phyloP scores from a whole-genome alignment of 2,329 filamentous ascomycete species.

The Cercospora citrullina region DNA sequence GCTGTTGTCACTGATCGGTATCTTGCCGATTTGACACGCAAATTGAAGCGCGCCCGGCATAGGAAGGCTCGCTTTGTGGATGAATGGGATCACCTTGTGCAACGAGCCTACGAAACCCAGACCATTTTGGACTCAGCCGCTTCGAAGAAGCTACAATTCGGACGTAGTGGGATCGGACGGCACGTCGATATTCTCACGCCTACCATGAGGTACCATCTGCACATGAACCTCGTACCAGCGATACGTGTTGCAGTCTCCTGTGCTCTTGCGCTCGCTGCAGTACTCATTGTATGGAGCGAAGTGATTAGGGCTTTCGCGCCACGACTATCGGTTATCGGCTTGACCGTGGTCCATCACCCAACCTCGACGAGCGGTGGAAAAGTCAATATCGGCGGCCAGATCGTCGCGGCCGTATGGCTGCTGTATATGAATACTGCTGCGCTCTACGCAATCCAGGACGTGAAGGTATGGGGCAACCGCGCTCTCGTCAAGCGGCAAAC shows the following conservation, averaged over 20 bases:
- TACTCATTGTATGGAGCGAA: conserved; percentile 90
- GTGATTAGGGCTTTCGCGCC: conserved; percentile 80
- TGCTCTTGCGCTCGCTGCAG: conserved; percentile 71
- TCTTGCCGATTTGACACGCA: conserved; percentile 82
- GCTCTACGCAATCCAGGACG: conserved; percentile 81
- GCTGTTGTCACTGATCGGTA: conserved; percentile 90
- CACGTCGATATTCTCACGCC: conserved; percentile 61
- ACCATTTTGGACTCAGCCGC: conserved; percentile 79
- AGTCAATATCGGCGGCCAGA: conserved; percentile 82
- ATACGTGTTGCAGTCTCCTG: conserved; percentile 64
- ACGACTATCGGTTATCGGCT: conserved; percentile 67
- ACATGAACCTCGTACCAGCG: conserved; percentile 72
- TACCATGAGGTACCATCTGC: conserved; percentile 74
- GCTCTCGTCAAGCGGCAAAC: conserved; percentile 89
- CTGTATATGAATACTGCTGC: conserved; percentile 94
- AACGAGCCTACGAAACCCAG: conserved; percentile 72
- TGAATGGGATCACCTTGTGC: conserved; percentile 80
- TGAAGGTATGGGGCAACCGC: conserved; percentile 96
- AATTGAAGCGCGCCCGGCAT: conserved; percentile 78
- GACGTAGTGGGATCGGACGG: conserved; percentile 39
- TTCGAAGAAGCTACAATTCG: conserved; percentile 78
- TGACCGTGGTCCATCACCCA: conserved; percentile 73
- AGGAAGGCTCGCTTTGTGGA: conserved; percentile 77
- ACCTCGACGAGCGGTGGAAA: conserved; percentile 62
- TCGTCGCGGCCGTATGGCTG: conserved; percentile 84